Evolutionary conservation across 192 early-diverging fungal genomes (phyloP), one percentile per base, ranked within the genome.

Genomic region (Oehlia diaphana): DNA sequence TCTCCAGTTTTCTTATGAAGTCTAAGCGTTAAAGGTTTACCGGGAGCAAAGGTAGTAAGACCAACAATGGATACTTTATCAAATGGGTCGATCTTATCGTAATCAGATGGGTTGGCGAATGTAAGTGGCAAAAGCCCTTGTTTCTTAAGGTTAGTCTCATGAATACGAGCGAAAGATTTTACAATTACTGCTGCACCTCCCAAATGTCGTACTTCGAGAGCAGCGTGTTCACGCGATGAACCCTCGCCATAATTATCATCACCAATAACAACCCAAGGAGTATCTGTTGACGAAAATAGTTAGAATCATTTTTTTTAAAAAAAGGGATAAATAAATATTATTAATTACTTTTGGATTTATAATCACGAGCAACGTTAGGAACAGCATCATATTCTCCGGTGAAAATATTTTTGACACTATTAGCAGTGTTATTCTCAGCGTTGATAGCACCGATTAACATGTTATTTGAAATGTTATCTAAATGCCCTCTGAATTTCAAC

Each of bases 231-330:
- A 83, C 98, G 94, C 78, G 98, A 97, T 61, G 96, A 98, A 69
- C 98, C 98, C 90, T 99, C 98, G 82, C 98, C 98, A 85, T 99
- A 99, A 93, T 99, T 99, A 87, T 98, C 95, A 86, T 98, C 98
- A 86, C 96, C 98, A 82, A 99, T 86, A 78, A 99, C 97, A 64
- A 98, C 92, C 98, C 98, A 99, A 61, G 89, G 63, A 44, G 77
- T 63, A 37, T 66, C 77, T 79, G 53, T 10, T 4, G 49, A 33
- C 19, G 35, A 58, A 70, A 65, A 42, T 31, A 0, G n/a, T 47
- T 26, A 26, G 39, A n/a, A 65, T 65, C 4, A 14, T 19, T 35
- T 14, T 16, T 23, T 4, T 37, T 21, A 39, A 23, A 37, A 37
- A 39, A n/a, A 12, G 33, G 47, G 47, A 5, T 39, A 26, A 42